Evolutionary conservation across 768 basidiomycete genomes (phyloP), one percentile per base, ranked within the genome.

Genomic region (Lanmaoa rubissima): DNA sequence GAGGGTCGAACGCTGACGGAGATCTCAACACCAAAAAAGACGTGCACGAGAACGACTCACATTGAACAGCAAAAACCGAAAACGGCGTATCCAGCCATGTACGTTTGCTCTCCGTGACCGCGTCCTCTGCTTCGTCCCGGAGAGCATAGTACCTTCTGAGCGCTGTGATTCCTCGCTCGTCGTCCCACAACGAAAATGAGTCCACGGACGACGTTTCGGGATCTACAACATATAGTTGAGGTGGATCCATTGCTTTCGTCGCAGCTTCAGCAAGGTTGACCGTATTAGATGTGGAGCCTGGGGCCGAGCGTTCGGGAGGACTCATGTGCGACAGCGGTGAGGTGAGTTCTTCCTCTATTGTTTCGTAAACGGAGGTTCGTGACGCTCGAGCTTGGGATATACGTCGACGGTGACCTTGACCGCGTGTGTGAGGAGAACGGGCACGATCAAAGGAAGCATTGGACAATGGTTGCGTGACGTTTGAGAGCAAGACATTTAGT

Each of bases 291-390:
- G 70, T 65, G n/a, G 62, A 67, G 6, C 51, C 47, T 3, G 53
- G 49, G 24, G 31, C 6, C 4, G 59, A 48, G 9, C 54, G 60
- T 7, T 63, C 67, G 2, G 67, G 63, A 0, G 76, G 75, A 19
- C 56, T 65, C 28, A 65, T 49, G 1, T 64, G 47, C 4, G 74
- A 71, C 10, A 61, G 41, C 3, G 70, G 51, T 0, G 74, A 77
- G 5, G 77, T 74, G 13, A 75, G 66, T 59, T 92, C 91, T 62
- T 92, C 90, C 53, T 90, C 79, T 47, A 92, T 92, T 0, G 87
- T 91, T 67, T 91, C 90, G 60, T 90, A 92, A 0, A 89, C 79
- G 0, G 90, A 91, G 0, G 82, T 74, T 5, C 86, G 78, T 13
- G 86, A 86, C 10, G 80, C 78, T 19, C 82, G 81, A 31, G 82